phyloP scores from a whole-genome alignment of 2,329 filamentous ascomycete species.

The Diaporthe sp. region DNA sequence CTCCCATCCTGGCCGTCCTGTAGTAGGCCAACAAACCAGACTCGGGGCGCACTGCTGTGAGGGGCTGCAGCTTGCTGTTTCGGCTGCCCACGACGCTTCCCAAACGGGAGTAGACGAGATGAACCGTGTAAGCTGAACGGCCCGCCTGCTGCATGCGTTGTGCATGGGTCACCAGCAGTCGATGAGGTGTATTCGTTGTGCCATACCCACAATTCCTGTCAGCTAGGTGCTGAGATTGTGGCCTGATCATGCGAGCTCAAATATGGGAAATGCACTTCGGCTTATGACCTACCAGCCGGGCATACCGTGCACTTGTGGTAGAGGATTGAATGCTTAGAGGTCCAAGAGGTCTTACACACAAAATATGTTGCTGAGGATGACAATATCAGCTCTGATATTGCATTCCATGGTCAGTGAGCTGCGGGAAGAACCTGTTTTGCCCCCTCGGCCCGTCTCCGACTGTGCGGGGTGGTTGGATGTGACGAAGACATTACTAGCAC shows the following conservation, averaged over 20 bases:
- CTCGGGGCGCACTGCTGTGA: constrained; percentile 22
- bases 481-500: constrained; percentile 18
- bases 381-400: constrained; percentile 26
- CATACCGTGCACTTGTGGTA: neutral
- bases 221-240: constrained; percentile 24
- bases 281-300: constrained; percentile 8
- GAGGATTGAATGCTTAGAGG: neutral
- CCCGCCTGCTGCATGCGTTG: constrained; percentile 29
- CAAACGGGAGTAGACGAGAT: constrained; percentile 28
- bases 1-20: neutral
- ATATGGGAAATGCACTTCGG: neutral
- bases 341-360: neutral
- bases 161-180: constrained; percentile 16
- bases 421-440: constrained; percentile 27
- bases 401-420: constrained; percentile 9
- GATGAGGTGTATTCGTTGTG: constrained; percentile 25
- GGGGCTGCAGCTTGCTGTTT: constrained; percentile 30
- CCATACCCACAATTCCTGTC: constrained; percentile 30
- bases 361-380: neutral
- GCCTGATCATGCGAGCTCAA: constrained; percentile 25
- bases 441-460: constrained; percentile 13
- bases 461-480: constrained; percentile 21
- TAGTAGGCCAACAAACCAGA: constrained; percentile 9
- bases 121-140: constrained; percentile 34
- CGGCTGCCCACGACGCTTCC: constrained; percentile 25